These are phyloP conservation scores for Kernera saxatilis DNA, from an alignment of 345 rosid genomes.

Conservation along the genomic window DNA sequence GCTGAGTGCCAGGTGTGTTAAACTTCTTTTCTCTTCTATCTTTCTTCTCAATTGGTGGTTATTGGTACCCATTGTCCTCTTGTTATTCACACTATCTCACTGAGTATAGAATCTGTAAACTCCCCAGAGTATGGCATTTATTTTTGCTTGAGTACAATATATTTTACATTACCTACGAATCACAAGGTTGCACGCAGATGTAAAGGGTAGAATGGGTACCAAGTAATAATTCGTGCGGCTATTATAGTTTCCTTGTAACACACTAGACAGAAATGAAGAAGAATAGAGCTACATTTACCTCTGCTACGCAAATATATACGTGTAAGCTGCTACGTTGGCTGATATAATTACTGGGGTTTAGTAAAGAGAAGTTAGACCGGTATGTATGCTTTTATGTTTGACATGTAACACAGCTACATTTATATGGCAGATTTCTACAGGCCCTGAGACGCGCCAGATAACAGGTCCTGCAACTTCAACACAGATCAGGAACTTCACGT, in stretches of 20 bases:
- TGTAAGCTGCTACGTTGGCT: not conserved
- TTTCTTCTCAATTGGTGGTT: not conserved
- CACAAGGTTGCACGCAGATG: not conserved
- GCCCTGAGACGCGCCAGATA: slow-evolving; percentile 92
- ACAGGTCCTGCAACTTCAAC: slow-evolving; percentile 80
- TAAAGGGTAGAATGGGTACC: not conserved
- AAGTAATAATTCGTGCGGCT: not conserved
- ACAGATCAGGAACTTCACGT: slow-evolving; percentile 78
- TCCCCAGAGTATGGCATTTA: not conserved
- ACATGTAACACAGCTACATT: slow-evolving; percentile 12
- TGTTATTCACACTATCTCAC: not conserved
- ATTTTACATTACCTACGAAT: not conserved
- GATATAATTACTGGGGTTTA: not conserved
- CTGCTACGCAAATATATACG: not conserved
- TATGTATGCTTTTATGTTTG: not conserved
- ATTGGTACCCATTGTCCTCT: not conserved
- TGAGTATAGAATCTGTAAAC: not conserved
- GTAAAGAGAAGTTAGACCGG: not conserved
- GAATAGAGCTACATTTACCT: not conserved
- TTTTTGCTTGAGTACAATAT: not conserved
- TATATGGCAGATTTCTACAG: slow-evolving; percentile 81
- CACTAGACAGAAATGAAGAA: not conserved
- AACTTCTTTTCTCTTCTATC: not conserved
- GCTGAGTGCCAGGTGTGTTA: slow-evolving; percentile 85
- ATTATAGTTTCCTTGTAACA: not conserved